Evolutionary conservation across 768 basidiomycete genomes (phyloP), one percentile per base, ranked within the genome.

Genomic region (Gymnopilus junonius): DNA sequence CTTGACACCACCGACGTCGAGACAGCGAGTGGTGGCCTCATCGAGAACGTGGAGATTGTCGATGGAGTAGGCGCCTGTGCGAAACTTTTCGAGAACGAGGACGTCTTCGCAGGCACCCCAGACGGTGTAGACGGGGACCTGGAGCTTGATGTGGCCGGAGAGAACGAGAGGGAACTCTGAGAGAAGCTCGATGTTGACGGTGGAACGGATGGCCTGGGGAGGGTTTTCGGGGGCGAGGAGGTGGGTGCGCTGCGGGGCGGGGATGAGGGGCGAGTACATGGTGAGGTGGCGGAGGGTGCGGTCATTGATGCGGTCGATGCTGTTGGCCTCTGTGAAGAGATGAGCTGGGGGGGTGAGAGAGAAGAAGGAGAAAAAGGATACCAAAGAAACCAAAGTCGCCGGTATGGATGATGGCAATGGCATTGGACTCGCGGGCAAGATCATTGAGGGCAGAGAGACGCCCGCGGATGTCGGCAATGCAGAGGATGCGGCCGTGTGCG

Each of bases 321-420:
- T 94, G 65, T 82, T 81, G 29, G 86, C 80, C 76, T 95, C 93
- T 94, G 55, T 34, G 23, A 60, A 25, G 60, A 55, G 21, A 27
- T 55, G 20, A 56, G 50, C 20, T 58, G 43, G n/a, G 25, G 7
- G 0, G 59, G 3, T 67, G 59, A 27, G 54, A 40, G 23, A 55
- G 8, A 43, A 34, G 37, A 59, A 31, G 29, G 55, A 53, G 17
- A 46, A 50, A 59, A 66, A 25, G 75, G 83, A 65, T 67, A 90
- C 93, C 94, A 76, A 97, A 97, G 80, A 99, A 97, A 62, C 97
- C 97, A 87, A 99, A 99, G 80, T 99, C 97, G 57, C 97, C 97
- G 0, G 96, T 97, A 74, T 99, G 97, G 62, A 99, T 93, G 74
- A 98, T 90, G 17, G 95, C 97, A 62, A 90, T 86, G 23, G 95